These are phyloP conservation scores for Backusella tuberculispora DNA, from an alignment of 192 early-diverging fungal species.

Conservation along the genomic window DNA sequence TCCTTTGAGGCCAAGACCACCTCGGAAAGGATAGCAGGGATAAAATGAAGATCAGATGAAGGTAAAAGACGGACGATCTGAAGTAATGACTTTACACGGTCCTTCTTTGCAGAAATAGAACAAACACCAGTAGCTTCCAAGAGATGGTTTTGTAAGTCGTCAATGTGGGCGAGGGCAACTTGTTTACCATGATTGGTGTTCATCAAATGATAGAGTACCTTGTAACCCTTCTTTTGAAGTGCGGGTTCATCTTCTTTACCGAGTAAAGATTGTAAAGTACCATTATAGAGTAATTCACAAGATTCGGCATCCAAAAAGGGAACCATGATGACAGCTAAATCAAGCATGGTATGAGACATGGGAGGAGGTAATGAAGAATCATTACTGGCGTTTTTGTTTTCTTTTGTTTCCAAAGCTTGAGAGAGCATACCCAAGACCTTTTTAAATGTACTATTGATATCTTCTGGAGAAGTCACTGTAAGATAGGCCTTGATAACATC, in stretches of 20 bases:
- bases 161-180: constrained; percentile 52
- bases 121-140: constrained; percentile 72
- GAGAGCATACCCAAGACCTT: constrained; percentile 63
- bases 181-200: constrained; percentile 51
- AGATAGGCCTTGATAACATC: constrained; percentile 74
- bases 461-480: constrained; percentile 58
- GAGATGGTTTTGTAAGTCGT: constrained; percentile 66
- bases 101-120: constrained; percentile 75
- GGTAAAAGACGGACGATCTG: constrained; percentile 67
- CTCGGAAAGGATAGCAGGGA: constrained; percentile 88
- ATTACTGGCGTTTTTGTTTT: constrained; percentile 43
- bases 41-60: constrained; percentile 75
- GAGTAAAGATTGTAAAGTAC: constrained; percentile 55
- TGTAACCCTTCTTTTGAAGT: constrained; percentile 96
- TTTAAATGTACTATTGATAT: constrained; percentile 68
- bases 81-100: constrained; percentile 74
- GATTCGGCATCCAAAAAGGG: constrained; percentile 74
- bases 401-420: constrained; percentile 60
- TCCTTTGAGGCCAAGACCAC: constrained; percentile 95
- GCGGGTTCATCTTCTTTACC: constrained; percentile 67
- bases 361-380: constrained; percentile 64
- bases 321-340: constrained; percentile 77
- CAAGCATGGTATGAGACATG: constrained; percentile 86
- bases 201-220: constrained; percentile 70
- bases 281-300: constrained; percentile 60